These are phyloP conservation scores for Aspergillus vadensis DNA, from an alignment of 2,329 filamentous ascomycete species.

Conservation along the genomic window DNA sequence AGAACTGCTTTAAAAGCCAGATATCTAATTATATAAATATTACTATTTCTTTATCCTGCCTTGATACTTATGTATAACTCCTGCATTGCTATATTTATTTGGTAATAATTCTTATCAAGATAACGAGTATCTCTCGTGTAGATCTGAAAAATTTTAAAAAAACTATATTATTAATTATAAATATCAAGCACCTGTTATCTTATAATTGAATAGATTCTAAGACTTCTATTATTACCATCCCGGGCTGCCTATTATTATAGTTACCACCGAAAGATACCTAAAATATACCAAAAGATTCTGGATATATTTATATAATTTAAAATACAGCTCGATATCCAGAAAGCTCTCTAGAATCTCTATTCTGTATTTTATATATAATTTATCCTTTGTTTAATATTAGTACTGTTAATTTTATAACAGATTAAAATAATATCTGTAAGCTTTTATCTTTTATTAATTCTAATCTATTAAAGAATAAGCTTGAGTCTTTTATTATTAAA, in stretches of 20 bases:
- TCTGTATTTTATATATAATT: background rate
- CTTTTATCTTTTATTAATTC: conserved; percentile 49
- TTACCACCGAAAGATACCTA: conserved; percentile 19
- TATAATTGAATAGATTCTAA: conserved; percentile 54
- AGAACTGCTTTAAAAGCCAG: too few species aligned
- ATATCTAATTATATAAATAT: too few species aligned
- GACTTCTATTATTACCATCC: conserved; percentile 49
- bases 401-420: conserved; percentile 47
- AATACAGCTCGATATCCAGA: conserved; percentile 4
- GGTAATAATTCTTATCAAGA: background rate
- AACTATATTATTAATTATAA: conserved; percentile 12
- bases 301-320: background rate
- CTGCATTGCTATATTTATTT: too few species aligned
- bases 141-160: background rate
- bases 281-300: conserved; percentile 5
- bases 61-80: too few species aligned
- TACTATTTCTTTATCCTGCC: too few species aligned
- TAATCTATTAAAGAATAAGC: conserved; percentile 19
- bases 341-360: conserved; percentile 5
- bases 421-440: conserved; percentile 54
- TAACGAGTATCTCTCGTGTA: background rate
- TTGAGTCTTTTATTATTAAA: conserved; percentile 45
- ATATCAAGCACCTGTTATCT: conserved; percentile 47
- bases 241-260: conserved; percentile 43
- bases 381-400: background rate